These are phyloP conservation scores for Pleurotus tuoliensis DNA, from an alignment of 768 basidiomycete species.

Conservation along the genomic window DNA sequence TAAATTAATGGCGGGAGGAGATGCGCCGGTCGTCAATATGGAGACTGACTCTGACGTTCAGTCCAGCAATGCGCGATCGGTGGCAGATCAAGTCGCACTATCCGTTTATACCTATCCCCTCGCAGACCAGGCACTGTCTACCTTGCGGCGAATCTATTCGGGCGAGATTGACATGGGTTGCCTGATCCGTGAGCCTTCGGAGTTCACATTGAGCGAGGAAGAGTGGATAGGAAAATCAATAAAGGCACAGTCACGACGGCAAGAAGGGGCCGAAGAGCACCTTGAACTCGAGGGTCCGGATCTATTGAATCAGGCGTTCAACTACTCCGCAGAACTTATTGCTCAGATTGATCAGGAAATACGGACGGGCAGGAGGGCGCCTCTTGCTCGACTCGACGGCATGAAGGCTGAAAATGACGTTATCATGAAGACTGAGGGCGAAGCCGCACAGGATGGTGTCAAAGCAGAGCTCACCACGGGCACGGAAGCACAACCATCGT, in stretches of 20 bases:
- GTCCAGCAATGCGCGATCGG: constrained; percentile 14
- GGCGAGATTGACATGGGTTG: constrained; percentile 54
- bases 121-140: constrained; percentile 34
- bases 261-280: constrained; percentile 9
- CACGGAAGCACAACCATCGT: neutral
- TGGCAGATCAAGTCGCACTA: constrained; percentile 32
- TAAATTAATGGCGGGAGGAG: constrained; percentile 9
- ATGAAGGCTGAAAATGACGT: constrained; percentile 4
- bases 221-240: constrained; percentile 47
- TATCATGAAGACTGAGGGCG: constrained; percentile 13
- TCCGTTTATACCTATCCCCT: constrained; percentile 40
- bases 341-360: constrained; percentile 20
- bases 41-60: neutral
- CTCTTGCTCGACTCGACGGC: neutral
- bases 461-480: constrained; percentile 12
- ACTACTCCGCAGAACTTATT: constrained; percentile 4
- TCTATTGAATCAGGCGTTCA: constrained; percentile 3
- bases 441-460: constrained; percentile 14
- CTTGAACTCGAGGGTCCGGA: constrained; percentile 8
- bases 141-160: constrained; percentile 36
- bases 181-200: constrained; percentile 41
- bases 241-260: constrained; percentile 25
- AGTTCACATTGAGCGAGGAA: constrained; percentile 46
- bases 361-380: constrained; percentile 1
- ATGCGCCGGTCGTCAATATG: constrained; percentile 2